Base-by-base conservation (phyloP, 2,329 filamentous ascomycete species). In the Penicillium verrucosum region DNA sequence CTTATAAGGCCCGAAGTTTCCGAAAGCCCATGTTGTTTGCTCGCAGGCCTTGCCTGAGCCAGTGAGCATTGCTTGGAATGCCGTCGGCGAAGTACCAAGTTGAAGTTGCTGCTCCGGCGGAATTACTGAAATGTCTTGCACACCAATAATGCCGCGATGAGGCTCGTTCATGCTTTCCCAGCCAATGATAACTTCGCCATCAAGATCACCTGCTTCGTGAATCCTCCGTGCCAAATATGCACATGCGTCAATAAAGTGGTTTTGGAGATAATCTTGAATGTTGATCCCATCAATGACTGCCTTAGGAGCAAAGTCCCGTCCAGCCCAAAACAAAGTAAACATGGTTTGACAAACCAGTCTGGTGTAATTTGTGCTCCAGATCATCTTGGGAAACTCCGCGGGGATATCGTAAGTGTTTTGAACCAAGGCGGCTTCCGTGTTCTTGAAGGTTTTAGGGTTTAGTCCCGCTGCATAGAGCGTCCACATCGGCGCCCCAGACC, bases 151-250 rank as follows among this genome's bases (percentile, higher is more conserved):
- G 25, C 95, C 93, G 68, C 89, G 85, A 73, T 95, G 94, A 1
- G 94, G 94, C 75, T 99, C 94, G 69, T 99, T 99, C 74, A 97
- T 80, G 68, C 87, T 96, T 78, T 99, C 94, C 89, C 93, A 99
- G 2, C 94, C 94, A 65, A 97, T 88, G 6, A 99, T 86, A 30
- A 94, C 86, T 23, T 92, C 87, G 61, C 94, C 84, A 69, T 95
- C 89, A 12, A 99, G 80, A 70, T 92, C 92, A 0, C 91, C 92
- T 1, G 94, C 92, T 66, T 97, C 92, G 56, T 91, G 86, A 63
- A 99, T 95, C 56, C 89, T 84, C 70, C 84, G 83, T 0, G 92
- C 93, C 8, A 99, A 81, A 70, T 96, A 89, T 21, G 83, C 85
- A 63, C 89, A 89, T 18, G 95, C 92, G 32, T 78, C 81, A 60